phyloP scores from a whole-genome alignment of 441 rosid genomes.

The Erodium chrysanthum region DNA sequence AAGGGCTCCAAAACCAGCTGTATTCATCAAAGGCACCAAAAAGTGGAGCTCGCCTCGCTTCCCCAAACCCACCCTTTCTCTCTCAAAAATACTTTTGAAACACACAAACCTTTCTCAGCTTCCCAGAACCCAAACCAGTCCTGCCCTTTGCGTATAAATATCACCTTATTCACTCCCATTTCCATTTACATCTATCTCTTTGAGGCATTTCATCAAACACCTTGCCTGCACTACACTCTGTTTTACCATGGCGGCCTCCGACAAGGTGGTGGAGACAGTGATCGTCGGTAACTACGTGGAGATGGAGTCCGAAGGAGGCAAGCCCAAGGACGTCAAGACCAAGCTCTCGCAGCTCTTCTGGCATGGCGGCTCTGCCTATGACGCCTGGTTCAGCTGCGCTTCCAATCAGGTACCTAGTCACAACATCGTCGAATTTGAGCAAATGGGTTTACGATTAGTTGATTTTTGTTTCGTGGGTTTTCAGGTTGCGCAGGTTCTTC shows the following conservation, averaged over 20 bases:
- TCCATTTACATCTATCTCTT: background rate
- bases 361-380: constrained; percentile 73
- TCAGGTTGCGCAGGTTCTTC: constrained; percentile 70
- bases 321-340: constrained; percentile 42
- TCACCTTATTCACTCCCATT: background rate
- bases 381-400: constrained; percentile 79
- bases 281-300: constrained; percentile 85
- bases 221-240: too few relatives aligned
- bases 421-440: too few relatives aligned
- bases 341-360: constrained; percentile 56
- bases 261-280: constrained; percentile 76
- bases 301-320: constrained; percentile 67
- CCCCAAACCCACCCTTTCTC: background rate
- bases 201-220: background rate
- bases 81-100: background rate
- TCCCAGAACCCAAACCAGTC: too few relatives aligned
- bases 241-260: constrained; percentile 29
- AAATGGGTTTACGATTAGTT: background rate
- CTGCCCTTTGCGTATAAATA: background rate
- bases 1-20: constrained; percentile 14
- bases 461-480: background rate
- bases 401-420: constrained; percentile 44
- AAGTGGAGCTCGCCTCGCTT: background rate
- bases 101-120: background rate
- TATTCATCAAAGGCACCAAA: constrained; percentile 15